Evolutionary conservation across 768 basidiomycete species (phyloP), one percentile per base, ranked within the genome.

Genomic region (Calocybe gangraenosa): DNA sequence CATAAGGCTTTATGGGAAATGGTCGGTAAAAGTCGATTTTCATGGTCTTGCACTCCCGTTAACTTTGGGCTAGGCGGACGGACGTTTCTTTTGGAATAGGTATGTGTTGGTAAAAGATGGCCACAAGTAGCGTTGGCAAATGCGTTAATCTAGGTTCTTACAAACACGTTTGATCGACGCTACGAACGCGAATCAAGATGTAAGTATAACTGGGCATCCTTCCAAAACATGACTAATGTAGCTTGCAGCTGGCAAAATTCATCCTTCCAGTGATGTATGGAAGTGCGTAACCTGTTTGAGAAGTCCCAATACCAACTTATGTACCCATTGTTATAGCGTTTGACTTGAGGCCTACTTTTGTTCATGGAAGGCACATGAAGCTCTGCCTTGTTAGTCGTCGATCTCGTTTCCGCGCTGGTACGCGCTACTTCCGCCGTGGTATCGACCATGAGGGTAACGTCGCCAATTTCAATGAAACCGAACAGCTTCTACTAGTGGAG

Each of bases 41-140:
- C 25, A 11, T 21, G 1, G 28, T 19, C 34, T 17, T 30, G 3
- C 1, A 2, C 31, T 8, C 9, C 36, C 18, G 4, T 15, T 37
- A 33, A 47, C 13, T 17, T 9, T 14, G 32, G 20, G 49, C 13
- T 56, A 94, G 85, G 86, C 84, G 31, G 96, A 99, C 53, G 92
- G 96, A 58, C 78, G 94, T 51, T 99, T 99, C 68, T 98, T 98
- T 67, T 99, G 95, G 95, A 99, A 99, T 65, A 88, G 81, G 79
- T 87, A 47, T 37, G 65, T 60, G 13, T n/a, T 20, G 6, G n/a
- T n/a, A n/a, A 13, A 14, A 30, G 14, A 20, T 11, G 20, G 20
- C 4, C 15, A 18, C 21, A 14, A 21, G 44, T 32, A n/a, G 22
- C 19, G 17, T 5, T 30, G 17, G 23, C 41, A 17, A 48, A 30